phyloP scores from a whole-genome alignment of 2,329 filamentous ascomycete species.

The Talaromyces sp. region DNA sequence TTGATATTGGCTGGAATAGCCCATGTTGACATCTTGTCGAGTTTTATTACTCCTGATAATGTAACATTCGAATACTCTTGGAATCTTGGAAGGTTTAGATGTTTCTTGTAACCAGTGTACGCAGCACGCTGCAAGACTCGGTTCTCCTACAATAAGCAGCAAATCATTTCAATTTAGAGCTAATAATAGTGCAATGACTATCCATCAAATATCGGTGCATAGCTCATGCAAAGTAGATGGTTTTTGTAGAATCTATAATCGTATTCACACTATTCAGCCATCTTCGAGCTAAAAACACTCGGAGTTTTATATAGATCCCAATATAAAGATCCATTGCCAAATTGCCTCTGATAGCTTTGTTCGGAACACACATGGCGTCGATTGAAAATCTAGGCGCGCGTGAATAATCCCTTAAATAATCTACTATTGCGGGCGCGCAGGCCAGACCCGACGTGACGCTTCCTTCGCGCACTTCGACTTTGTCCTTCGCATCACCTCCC shows the following conservation, averaged over 20 bases:
- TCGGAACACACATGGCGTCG: neutral
- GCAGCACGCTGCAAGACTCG: too few species aligned
- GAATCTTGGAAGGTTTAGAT: too few species aligned
- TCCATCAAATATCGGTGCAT: neutral
- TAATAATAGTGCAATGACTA: too few species aligned
- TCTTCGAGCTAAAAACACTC: neutral
- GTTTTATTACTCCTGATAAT: too few species aligned
- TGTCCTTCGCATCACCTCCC: constrained; percentile 32
- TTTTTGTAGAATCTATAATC: neutral
- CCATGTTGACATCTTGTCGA: too few species aligned
- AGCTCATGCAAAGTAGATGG: neutral
- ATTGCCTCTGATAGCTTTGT: neutral
- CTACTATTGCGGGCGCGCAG: constrained; percentile 17
- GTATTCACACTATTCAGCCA: too few species aligned
- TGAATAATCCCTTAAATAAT: constrained; percentile 14
- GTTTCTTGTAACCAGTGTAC: too few species aligned
- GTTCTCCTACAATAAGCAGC: too few species aligned
- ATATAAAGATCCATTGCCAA: neutral
- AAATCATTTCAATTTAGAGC: too few species aligned
- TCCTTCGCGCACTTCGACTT: constrained; percentile 26
- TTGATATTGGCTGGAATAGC: too few species aligned
- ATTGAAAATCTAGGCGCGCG: neutral
- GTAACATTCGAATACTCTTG: too few species aligned
- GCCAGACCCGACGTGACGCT: constrained; percentile 21
- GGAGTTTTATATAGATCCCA: neutral